Percentiles rank a stretch among this genome's conserved stretches.
These are phyloP conservation scores for Fusarium devonianum DNA, from an alignment of 2,329 filamentous ascomycete genomes.

Conservation along the genomic window DNA sequence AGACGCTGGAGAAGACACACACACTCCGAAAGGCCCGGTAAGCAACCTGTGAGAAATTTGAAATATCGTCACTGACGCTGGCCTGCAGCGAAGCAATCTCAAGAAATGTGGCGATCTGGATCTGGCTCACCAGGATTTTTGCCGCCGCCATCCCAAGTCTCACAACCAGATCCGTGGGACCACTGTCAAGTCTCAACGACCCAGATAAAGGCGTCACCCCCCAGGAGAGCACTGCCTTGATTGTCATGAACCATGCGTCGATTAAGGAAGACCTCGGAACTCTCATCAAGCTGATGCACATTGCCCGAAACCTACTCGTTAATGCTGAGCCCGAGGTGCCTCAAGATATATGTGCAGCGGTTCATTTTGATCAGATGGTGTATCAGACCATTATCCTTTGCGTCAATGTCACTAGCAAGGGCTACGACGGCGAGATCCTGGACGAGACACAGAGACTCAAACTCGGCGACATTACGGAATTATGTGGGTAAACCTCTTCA, in stretches of 20 bases:
- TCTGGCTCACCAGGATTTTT: conserved; percentile 69
- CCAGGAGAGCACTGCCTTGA: conserved; percentile 67
- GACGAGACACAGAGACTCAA: conserved; percentile 65
- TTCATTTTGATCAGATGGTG: conserved; percentile 71
- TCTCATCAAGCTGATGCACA: conserved; percentile 72
- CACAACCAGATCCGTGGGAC: conserved; percentile 65
- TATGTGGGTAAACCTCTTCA: conserved; percentile 58
- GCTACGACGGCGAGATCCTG: conserved; percentile 69
- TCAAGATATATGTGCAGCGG: conserved; percentile 70
- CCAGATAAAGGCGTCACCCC: conserved; percentile 65
- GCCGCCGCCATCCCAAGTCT: conserved; percentile 66
- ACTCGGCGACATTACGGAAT: conserved; percentile 68
- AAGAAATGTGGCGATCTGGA: conserved; percentile 70
- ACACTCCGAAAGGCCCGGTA: conserved; percentile 67
- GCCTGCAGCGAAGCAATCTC: conserved; percentile 63
- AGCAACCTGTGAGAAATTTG: conserved; percentile 17
- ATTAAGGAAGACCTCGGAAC: conserved; percentile 69
- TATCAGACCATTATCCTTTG: conserved; percentile 71
- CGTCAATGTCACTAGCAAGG: conserved; percentile 72
- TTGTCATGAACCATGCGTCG: conserved; percentile 67
- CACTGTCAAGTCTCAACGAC: conserved; percentile 60
- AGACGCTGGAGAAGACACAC: conserved; percentile 70
- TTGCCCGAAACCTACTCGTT: conserved; percentile 69
- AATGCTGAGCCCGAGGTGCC: conserved; percentile 70
- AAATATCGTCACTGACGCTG: conserved; percentile 18